These are phyloP conservation scores for Colletotrichum liriopes DNA, from an alignment of 2,329 filamentous ascomycete species.

Conservation along the genomic window DNA sequence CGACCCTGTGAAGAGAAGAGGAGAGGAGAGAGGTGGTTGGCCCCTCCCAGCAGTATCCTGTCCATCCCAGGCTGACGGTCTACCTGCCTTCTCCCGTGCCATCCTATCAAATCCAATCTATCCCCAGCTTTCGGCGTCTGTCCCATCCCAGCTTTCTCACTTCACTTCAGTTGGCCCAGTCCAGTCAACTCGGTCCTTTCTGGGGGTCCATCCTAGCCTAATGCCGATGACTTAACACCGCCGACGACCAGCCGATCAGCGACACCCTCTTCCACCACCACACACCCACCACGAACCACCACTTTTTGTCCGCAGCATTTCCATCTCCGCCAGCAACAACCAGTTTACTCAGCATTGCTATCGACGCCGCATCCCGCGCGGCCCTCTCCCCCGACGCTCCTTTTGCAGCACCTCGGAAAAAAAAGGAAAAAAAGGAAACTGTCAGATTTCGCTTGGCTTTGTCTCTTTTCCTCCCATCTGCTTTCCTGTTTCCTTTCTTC, in stretches of 20 bases:
- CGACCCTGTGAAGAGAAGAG: background rate
- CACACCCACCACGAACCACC: conserved; percentile 19
- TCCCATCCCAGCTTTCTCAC: conserved; percentile 31
- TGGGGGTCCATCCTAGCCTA: conserved; percentile 36
- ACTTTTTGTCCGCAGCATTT: conserved; percentile 32
- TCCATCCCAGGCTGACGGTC: background rate
- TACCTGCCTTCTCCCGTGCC: background rate
- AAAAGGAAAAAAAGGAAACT: background rate
- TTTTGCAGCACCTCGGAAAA: conserved; percentile 24
- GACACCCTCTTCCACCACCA: conserved; percentile 19
- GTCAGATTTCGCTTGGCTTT: background rate
- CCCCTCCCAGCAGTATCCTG: conserved; percentile 10
- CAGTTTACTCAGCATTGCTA: conserved; percentile 33
- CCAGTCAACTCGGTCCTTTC: conserved; percentile 1
- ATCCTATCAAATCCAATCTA: conserved; percentile 2
- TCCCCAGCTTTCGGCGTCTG: conserved; percentile 23
- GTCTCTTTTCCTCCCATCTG: background rate
- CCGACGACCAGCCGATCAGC: conserved; percentile 11
- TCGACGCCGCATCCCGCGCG: conserved; percentile 20
- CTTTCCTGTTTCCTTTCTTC: conserved; percentile 1
- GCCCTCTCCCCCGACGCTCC: conserved; percentile 24
- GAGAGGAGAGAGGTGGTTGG: conserved; percentile 8
- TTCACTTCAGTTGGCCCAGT: background rate
- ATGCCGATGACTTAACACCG: conserved; percentile 36
- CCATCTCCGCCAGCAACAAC: conserved; percentile 26